These are phyloP conservation scores for Cryomyces minteri DNA, from an alignment of 495 filamentous ascomycete species.

Conservation along the genomic window DNA sequence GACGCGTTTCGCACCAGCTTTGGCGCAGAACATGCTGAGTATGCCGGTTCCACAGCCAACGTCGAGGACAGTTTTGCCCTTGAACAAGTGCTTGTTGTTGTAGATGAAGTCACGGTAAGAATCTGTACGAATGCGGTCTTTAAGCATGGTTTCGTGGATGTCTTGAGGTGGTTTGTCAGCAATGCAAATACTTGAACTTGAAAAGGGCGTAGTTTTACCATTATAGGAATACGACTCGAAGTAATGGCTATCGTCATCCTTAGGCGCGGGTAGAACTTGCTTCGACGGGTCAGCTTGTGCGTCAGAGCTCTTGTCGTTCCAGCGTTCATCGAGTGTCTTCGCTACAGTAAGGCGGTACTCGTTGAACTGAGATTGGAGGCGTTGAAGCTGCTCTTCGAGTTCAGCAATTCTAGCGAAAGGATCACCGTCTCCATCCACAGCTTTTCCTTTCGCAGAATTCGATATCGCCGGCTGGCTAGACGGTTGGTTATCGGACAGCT, in stretches of 20 bases:
- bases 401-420: conserved; percentile 31
- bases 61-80: conserved; percentile 78
- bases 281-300: conserved; percentile 2
- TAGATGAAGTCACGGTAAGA: conserved; percentile 55
- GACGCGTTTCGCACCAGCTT: conserved; percentile 75
- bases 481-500: conserved; percentile 29
- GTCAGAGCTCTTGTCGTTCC: conserved; percentile 23
- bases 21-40: conserved; percentile 85
- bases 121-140: conserved; percentile 49
- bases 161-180: conserved; percentile 25
- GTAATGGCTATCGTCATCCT: conserved; percentile 44
- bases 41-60: conserved; percentile 89
- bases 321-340: conserved; percentile 51
- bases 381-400: conserved; percentile 48
- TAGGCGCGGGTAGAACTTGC: neutral
- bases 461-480: conserved; percentile 13
- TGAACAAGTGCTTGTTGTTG: conserved; percentile 77
- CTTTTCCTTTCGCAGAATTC: conserved; percentile 18
- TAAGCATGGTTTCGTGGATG: conserved; percentile 87
- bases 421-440: conserved; percentile 16
- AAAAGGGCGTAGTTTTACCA: conserved; percentile 23
- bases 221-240: conserved; percentile 71
- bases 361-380: conserved; percentile 44
- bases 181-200: neutral
- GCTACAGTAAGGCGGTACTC: conserved; percentile 53